phyloP scores from a whole-genome alignment of 129 eudicot genomes.

The Tanacetum coccineum region DNA sequence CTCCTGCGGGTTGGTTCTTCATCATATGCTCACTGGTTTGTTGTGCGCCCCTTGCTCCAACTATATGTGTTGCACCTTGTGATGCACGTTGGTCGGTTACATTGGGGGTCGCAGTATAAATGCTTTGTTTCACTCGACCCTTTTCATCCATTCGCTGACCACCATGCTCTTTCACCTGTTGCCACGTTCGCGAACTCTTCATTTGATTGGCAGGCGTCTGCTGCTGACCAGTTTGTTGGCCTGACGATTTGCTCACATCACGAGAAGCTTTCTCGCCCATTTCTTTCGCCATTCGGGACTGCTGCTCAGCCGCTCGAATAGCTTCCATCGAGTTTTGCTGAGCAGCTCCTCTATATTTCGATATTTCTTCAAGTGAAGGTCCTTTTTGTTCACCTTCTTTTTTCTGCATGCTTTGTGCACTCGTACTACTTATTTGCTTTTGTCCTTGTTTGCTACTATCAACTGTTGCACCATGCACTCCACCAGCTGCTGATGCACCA shows the following conservation, averaged over 20 bases:
- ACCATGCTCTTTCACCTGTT: neutral
- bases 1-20: neutral
- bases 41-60: neutral
- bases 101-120: neutral
- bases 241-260: no score
- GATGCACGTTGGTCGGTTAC: neutral
- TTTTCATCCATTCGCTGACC: conserved; percentile 4
- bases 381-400: conserved; percentile 1
- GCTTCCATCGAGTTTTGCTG: conserved; percentile 73
- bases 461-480: neutral
- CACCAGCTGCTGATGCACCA: neutral
- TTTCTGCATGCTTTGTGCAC: neutral
- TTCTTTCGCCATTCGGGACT: conserved; percentile 39
- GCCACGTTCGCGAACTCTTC: no score
- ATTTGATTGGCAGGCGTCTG: no score
- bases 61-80: neutral
- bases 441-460: neutral
- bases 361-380: conserved; percentile 45
- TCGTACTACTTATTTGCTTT: neutral
- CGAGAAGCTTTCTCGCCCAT: no score
- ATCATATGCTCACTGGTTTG: conserved; percentile 24
- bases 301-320: conserved; percentile 52
- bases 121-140: neutral
- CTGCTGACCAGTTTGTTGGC: no score
- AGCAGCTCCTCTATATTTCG: conserved; percentile 41